Percentiles rank a stretch among this genome's conserved stretches.
phyloP scores from a whole-genome alignment of 805 yeast genomes.

The Saturnispora saitoi region DNA sequence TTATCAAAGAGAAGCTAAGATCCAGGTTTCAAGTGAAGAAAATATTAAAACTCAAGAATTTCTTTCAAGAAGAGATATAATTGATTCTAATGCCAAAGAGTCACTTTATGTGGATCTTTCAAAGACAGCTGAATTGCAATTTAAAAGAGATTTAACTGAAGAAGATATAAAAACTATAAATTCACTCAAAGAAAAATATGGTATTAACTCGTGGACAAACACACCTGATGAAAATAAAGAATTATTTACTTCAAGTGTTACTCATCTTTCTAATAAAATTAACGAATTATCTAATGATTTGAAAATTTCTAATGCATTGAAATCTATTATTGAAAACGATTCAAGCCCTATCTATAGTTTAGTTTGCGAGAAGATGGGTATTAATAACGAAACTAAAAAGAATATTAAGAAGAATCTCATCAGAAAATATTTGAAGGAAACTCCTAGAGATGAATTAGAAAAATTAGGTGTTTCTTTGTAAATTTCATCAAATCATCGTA shows the following conservation, averaged over 20 bases:
- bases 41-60: slow-evolving; percentile 45
- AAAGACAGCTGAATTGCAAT: slow-evolving; percentile 15
- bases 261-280: slow-evolving; percentile 19
- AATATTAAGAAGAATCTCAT: slow-evolving; percentile 63
- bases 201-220: slow-evolving; percentile 19
- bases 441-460: slow-evolving; percentile 22
- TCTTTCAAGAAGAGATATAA: slow-evolving; percentile 36
- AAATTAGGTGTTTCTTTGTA: slow-evolving; percentile 20
- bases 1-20: slow-evolving; percentile 67
- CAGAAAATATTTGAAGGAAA: slow-evolving; percentile 42
- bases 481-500: not conserved
- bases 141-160: slow-evolving; percentile 13
- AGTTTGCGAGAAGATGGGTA: slow-evolving; percentile 30
- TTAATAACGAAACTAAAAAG: slow-evolving; percentile 35
- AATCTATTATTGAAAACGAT: slow-evolving; percentile 22
- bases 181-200: slow-evolving; percentile 28
- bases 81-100: slow-evolving; percentile 16
- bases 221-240: slow-evolving; percentile 21
- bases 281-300: slow-evolving; percentile 17
- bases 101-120: slow-evolving; percentile 27
- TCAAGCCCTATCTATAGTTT: slow-evolving; percentile 28
- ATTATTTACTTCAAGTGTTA: slow-evolving; percentile 23
- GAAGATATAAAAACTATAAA: slow-evolving; percentile 32
- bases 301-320: slow-evolving; percentile 14
- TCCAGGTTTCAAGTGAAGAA: slow-evolving; percentile 62